Evolutionary conservation across 495 filamentous ascomycete species (phyloP).

Genomic region (Trichoderma reesei): DNA sequence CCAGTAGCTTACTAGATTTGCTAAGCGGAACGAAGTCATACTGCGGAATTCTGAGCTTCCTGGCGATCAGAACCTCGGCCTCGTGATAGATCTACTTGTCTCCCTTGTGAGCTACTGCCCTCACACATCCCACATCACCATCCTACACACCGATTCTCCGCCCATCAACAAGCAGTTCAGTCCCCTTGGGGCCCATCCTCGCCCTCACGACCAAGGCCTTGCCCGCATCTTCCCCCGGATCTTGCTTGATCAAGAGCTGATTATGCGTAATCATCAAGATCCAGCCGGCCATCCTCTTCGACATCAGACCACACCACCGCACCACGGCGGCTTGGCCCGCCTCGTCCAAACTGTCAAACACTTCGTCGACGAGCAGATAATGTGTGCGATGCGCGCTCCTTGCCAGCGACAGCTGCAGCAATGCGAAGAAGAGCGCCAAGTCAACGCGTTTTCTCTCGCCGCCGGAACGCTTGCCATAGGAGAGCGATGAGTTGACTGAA

Average conservation of each 20-base stretch:
- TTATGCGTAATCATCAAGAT: slow-evolving; percentile 23
- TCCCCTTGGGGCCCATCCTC: neutral
- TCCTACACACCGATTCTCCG: neutral
- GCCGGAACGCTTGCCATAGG: slow-evolving; percentile 24
- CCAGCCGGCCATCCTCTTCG: slow-evolving; percentile 11
- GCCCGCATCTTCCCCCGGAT: slow-evolving; percentile 12
- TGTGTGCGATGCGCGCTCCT: slow-evolving; percentile 21
- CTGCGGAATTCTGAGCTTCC: too few species aligned
- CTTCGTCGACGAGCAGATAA: slow-evolving; percentile 27
- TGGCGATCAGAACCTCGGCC: too few species aligned
- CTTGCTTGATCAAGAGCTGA: slow-evolving; percentile 10
- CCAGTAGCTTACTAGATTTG: too few species aligned
- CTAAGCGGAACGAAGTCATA: too few species aligned
- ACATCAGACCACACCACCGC: slow-evolving; percentile 16
- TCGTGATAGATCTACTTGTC: too few species aligned
- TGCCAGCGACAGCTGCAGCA: slow-evolving; percentile 21
- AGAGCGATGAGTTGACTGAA: slow-evolving; percentile 15
- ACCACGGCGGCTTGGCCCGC: slow-evolving; percentile 22
- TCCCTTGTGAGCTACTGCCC: too few species aligned
- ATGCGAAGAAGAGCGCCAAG: slow-evolving; percentile 26
- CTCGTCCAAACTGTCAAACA: slow-evolving; percentile 23
- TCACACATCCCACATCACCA: neutral
- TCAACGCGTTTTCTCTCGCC: slow-evolving; percentile 29
- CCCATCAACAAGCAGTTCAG: neutral
- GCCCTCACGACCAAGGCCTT: slow-evolving; percentile 14